These are phyloP conservation scores for Parathielavia hyrcaniae DNA, from an alignment of 495 filamentous ascomycete species.

Conservation along the genomic window DNA sequence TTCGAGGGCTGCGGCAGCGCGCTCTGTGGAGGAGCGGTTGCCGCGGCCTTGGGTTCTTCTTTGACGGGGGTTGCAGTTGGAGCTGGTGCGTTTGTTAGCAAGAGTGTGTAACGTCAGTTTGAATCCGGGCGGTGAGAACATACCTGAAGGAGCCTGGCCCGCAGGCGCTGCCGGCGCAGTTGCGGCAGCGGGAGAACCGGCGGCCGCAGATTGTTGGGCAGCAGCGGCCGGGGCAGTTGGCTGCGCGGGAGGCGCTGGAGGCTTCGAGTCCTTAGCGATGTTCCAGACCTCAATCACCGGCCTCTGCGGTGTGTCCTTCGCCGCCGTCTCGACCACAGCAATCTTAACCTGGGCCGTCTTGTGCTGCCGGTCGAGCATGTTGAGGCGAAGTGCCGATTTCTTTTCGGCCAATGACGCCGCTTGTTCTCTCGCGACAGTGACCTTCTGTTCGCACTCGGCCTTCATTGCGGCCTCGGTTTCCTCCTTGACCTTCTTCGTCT, in stretches of 20 bases:
- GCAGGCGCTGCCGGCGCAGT: slow-evolving; percentile 19
- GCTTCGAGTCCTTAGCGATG: slow-evolving; percentile 63
- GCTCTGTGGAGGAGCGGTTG: slow-evolving; percentile 4
- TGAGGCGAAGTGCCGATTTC: slow-evolving; percentile 63
- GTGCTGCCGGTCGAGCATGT: slow-evolving; percentile 69
- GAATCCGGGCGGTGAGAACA: not conserved
- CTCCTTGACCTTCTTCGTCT: slow-evolving; percentile 53
- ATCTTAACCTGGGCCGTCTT: slow-evolving; percentile 63
- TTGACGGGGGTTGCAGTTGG: slow-evolving; percentile 20
- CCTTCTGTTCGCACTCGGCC: slow-evolving; percentile 46
- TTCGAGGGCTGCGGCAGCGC: slow-evolving; percentile 14
- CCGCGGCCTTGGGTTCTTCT: slow-evolving; percentile 23
- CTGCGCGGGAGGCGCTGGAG: slow-evolving; percentile 36
- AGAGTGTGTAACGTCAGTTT: not conserved
- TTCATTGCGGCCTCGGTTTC: slow-evolving; percentile 42
- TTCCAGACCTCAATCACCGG: slow-evolving; percentile 83
- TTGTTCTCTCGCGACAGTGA: slow-evolving; percentile 46
- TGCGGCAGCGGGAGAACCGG: slow-evolving; percentile 13
- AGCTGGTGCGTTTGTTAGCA: slow-evolving; percentile 29
- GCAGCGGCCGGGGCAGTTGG: slow-evolving; percentile 12
- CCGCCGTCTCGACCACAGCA: slow-evolving; percentile 70
- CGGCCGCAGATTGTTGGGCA: not conserved
- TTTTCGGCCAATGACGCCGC: slow-evolving; percentile 54
- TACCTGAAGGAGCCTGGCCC: slow-evolving; percentile 30
- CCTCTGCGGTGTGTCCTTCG: slow-evolving; percentile 71